Conservation (phyloP, 768 basidiomycete species). For the Austroboletus festivus region DNA sequence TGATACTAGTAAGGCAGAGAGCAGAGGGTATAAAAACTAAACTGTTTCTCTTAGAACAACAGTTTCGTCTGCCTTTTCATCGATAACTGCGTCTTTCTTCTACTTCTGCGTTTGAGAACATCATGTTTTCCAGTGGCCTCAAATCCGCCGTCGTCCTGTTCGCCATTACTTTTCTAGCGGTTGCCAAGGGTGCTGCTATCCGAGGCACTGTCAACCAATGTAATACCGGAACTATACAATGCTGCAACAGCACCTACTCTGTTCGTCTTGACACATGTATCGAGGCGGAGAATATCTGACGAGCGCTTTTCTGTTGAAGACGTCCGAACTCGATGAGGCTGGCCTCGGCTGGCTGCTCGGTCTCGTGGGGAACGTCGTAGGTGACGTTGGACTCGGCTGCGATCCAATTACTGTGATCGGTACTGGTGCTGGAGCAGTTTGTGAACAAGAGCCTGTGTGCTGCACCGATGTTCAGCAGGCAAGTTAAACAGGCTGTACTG, state of each 20-base stretch:
- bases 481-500: neutral
- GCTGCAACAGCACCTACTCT: conserved; percentile 4
- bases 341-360: neutral
- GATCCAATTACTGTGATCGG: conserved; percentile 5
- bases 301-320: neutral
- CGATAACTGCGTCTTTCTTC: neutral
- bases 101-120: neutral
- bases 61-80: neutral
- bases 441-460: conserved; percentile 5
- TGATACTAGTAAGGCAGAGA: no score
- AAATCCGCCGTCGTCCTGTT: conserved; percentile 12
- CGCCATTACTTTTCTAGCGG: conserved; percentile 5
- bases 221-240: conserved; percentile 6
- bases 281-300: neutral
- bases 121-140: conserved; percentile 13
- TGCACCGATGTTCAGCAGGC: conserved; percentile 2
- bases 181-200: conserved; percentile 1
- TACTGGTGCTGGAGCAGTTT: neutral
- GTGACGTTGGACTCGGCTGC: conserved; percentile 7
- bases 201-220: neutral
- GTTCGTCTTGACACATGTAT: neutral
- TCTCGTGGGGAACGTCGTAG: neutral
- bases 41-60: neutral
- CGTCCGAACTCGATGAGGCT: neutral
- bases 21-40: conserved; percentile 10